These are phyloP conservation scores for Plasmodium billcollinsi DNA, from an alignment of 169 alveolate species.

Conservation along the genomic window DNA sequence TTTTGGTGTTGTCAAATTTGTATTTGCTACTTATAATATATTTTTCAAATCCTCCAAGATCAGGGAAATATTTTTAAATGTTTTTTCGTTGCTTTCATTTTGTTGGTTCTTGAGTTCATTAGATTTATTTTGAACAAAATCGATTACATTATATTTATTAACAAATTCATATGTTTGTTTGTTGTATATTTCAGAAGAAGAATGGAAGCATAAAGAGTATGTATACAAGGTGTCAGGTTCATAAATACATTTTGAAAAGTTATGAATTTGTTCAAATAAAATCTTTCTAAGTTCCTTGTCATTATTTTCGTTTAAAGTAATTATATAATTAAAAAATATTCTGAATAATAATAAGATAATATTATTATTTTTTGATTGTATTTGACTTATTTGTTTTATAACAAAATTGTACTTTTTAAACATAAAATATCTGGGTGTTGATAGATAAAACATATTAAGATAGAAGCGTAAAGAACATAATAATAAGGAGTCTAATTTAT, in stretches of 20 bases:
- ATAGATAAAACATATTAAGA: constrained; percentile 49
- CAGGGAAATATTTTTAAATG: constrained; percentile 23
- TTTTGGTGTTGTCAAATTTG: neutral
- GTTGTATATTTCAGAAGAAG: constrained; percentile 20
- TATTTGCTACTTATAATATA: no score
- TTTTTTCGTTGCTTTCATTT: constrained; percentile 53
- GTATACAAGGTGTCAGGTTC: constrained; percentile 31
- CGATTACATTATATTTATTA: constrained; percentile 22
- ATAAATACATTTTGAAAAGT: constrained; percentile 10
- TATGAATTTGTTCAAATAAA: constrained; percentile 34
- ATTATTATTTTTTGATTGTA: constrained; percentile 44
- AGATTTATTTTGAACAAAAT: constrained; percentile 38
- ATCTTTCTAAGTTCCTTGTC: constrained; percentile 47
- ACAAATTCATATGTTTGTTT: constrained; percentile 49
- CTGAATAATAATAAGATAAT: constrained; percentile 26
- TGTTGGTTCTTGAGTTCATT: constrained; percentile 6
- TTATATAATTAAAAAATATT: constrained; percentile 53
- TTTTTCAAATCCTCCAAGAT: constrained; percentile 40
- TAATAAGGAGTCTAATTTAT: constrained; percentile 36
- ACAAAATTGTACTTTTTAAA: constrained; percentile 41
- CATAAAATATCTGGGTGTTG: constrained; percentile 71
- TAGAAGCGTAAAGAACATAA: constrained; percentile 59
- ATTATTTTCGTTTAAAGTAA: constrained; percentile 38
- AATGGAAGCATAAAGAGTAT: constrained; percentile 41
- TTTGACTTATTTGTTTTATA: constrained; percentile 20